Base-by-base conservation (phyloP, 345 rosid species). In the Firmiana major region DNA sequence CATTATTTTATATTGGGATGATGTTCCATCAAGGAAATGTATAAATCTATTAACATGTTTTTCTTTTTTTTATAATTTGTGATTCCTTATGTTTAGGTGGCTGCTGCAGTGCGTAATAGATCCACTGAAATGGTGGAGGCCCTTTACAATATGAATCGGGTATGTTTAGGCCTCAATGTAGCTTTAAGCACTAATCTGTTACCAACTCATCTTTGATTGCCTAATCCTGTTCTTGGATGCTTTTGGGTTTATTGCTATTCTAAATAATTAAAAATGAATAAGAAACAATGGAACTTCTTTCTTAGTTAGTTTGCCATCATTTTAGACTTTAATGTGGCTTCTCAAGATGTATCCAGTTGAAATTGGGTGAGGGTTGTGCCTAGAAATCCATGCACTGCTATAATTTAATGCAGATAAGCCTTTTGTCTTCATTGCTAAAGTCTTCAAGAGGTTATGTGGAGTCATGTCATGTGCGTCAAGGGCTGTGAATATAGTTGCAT, bases 51-150 rank as follows among this genome's bases (percentile, higher is more conserved):
- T 63, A 46, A 7, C 45, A 28, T 71, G 22, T 75, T 31, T 49
- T 65, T 38, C n/a, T n/a, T 38, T 5, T 11, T 9, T 10, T 40
- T 5, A 42, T n/a, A 63, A 11, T n/a, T 49, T 17, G 15, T 21
- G 48, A n/a, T n/a, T n/a, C n/a, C n/a, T n/a, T 81, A 49, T 81
- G 36, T 79, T 63, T 54, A 96, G 99, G 91, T 93, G 75, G 94
- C 94, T 74, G 81, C 87, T 64, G 84, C 75, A 60, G 87, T 93
- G 81, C 86, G 84, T 71, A 85, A 87, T 65, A 87, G 99, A 85
- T 84, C 99, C 36, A 78, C 79, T 48, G 99, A 92, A 78, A 96
- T 92, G 97, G 94, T 88, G 80, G 98, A 96, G 84, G 97, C 97
- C 67, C 93, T 96, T 67, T 93, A 89, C 83, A 84, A 78, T 77